Evolutionary conservation across 2,329 filamentous ascomycete species (phyloP), one percentile per base, ranked within the genome.

Genomic region (Madurella mycetomatis): DNA sequence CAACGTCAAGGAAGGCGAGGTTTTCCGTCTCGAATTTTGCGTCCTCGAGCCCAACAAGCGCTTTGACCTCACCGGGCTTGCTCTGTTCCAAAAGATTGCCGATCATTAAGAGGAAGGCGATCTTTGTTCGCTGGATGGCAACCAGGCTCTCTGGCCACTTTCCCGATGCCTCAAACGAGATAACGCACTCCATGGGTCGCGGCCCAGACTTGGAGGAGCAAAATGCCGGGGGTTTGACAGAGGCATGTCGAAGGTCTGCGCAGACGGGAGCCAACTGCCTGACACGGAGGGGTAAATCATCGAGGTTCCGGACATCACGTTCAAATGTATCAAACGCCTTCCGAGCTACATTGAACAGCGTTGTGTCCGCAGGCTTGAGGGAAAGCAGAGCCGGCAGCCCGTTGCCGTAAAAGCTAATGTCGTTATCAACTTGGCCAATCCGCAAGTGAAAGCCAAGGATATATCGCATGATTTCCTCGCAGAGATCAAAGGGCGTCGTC

Each of bases 81-180:
- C 77, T 72, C 16, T 82, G 78, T 51, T 82, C 78, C 1, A 99
- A 73, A 2, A 90, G 79, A 49, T 86, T 83, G 47, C 85, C 84
- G 53, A 96, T 84, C 63, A 85, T 82, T 3, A 96, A 73, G 4
- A 94, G 77, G 67, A 99, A 95, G 3, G 95, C 94, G 40, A 95
- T 82, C 71, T 99, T 99, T 12, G 91, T 92, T 65, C 91, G 84
- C 69, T 99, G 94, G 53, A 97, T 96, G 5, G 92, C 92, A 3
- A 83, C 83, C 9, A 97, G 73, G 66, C 95, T 90, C 66, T 97
- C 92, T 0, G 94, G 94, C 94, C 94, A 99, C 62, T 90, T 87
- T 44, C 85, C 86, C 7, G 94, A 97, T 4, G 88, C 89, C 72
- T 99, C 94, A 63, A 99, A 97, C 66, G 92, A 92, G 46, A 99